These are phyloP conservation scores for Hypoxylon rubiginosum DNA, from an alignment of 2,329 filamentous ascomycete species.

Conservation along the genomic window DNA sequence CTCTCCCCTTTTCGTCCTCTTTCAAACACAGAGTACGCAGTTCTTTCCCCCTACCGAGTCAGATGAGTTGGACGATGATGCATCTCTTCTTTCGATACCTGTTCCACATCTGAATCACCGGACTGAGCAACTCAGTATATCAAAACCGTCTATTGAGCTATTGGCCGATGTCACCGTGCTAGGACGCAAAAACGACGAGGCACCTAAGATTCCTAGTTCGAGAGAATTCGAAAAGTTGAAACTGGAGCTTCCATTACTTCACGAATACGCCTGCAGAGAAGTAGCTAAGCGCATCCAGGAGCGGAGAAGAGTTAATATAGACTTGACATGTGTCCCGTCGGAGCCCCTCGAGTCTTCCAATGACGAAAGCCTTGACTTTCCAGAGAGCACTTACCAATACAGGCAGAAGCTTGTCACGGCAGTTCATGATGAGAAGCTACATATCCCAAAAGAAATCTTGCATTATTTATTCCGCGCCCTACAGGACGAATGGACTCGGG, in stretches of 20 bases:
- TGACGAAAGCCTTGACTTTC: slow-evolving; percentile 48
- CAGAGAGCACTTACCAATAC: slow-evolving; percentile 33
- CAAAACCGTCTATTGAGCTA: slow-evolving; percentile 36
- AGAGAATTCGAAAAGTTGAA: slow-evolving; percentile 36
- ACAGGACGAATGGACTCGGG: slow-evolving; percentile 34
- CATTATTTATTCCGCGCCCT: slow-evolving; percentile 38
- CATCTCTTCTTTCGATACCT: slow-evolving; percentile 41
- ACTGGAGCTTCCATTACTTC: slow-evolving; percentile 47
- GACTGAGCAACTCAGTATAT: slow-evolving; percentile 39
- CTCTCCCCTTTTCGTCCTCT: slow-evolving; percentile 29
- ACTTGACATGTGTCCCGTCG: slow-evolving; percentile 41
- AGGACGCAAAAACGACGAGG: slow-evolving; percentile 14
- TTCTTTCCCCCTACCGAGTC: slow-evolving; percentile 14
- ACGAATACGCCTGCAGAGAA: slow-evolving; percentile 47
- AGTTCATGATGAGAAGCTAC: slow-evolving; percentile 42
- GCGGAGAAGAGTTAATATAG: slow-evolving; percentile 33
- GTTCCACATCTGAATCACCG: slow-evolving; percentile 18
- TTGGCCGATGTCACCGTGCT: slow-evolving; percentile 31
- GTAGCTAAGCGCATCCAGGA: slow-evolving; percentile 36
- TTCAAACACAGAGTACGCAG: slow-evolving; percentile 22
- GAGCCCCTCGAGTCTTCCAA: slow-evolving; percentile 44
- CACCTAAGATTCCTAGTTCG: not conserved
- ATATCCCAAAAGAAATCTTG: slow-evolving; percentile 42
- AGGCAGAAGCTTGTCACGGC: slow-evolving; percentile 21
- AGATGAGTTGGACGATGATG: slow-evolving; percentile 31